These are phyloP conservation scores for Chaetomium cochliodes DNA, from an alignment of 495 filamentous ascomycete genomes.

Conservation along the genomic window DNA sequence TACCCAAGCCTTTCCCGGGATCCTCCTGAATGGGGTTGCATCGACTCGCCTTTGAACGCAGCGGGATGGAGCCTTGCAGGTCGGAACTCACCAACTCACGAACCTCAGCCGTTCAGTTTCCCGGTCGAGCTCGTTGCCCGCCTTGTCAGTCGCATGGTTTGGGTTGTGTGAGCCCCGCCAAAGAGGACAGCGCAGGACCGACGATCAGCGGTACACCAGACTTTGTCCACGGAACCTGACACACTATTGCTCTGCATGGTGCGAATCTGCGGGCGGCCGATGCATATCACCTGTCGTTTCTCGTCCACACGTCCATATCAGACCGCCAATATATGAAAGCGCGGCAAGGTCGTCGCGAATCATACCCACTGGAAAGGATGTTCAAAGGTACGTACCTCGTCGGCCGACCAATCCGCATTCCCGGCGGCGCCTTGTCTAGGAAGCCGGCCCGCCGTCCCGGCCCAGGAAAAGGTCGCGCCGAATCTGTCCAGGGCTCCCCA, in stretches of 20 bases:
- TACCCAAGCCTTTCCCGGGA: background rate
- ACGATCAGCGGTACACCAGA: background rate
- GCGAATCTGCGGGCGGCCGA: background rate
- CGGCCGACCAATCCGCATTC: slow-evolving; percentile 18
- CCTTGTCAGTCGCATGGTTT: background rate
- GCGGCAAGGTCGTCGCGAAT: slow-evolving; percentile 9
- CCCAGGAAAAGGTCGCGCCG: slow-evolving; percentile 20
- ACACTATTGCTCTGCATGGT: slow-evolving; percentile 2
- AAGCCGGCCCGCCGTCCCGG: slow-evolving; percentile 30
- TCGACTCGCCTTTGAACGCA: background rate
- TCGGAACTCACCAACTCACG: background rate
- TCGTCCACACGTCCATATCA: slow-evolving; percentile 1
- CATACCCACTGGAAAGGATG: background rate
- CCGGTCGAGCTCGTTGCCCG: background rate
- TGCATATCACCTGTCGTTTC: background rate
- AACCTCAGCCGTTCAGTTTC: background rate
- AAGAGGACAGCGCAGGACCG: background rate
- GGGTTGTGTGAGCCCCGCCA: background rate
- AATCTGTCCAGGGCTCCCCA: slow-evolving; percentile 17
- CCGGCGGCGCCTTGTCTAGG: slow-evolving; percentile 21
- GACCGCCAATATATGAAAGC: background rate
- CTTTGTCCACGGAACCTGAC: too few species aligned
- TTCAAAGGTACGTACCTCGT: background rate
- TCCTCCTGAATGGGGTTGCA: background rate
- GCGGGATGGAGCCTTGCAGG: background rate